phyloP scores from a whole-genome alignment of 2,329 filamentous ascomycete species.

The Fusarium equiseti region DNA sequence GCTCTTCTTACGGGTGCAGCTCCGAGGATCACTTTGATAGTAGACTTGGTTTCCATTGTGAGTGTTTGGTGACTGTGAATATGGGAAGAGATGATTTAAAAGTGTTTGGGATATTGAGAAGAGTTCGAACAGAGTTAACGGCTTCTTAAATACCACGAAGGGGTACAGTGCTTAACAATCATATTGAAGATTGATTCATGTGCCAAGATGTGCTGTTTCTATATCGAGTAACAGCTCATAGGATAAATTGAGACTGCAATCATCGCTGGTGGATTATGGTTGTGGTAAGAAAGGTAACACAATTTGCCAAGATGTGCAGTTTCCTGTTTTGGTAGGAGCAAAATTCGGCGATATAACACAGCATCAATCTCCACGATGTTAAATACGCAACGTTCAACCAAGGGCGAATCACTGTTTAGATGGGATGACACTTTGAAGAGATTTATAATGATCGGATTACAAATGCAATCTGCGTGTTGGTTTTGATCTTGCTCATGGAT shows the following conservation, averaged over 20 bases:
- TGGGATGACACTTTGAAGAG: accelerated
- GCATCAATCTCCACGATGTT: accelerated
- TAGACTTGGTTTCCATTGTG: conserved; percentile 15
- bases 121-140: no score
- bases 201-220: conserved; percentile 19
- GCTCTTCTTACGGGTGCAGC: conserved; percentile 21
- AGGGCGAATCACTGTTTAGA: not conserved
- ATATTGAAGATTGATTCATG: no score
- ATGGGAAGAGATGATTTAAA: not conserved
- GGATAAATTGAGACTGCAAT: no score
- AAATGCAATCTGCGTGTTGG: not conserved
- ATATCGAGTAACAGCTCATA: not conserved
- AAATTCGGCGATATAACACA: accelerated
- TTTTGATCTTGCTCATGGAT: not conserved
- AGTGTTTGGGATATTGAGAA: not conserved
- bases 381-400: not conserved
- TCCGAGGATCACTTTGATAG: conserved; percentile 38
- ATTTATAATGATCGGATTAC: not conserved
- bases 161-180: not conserved
- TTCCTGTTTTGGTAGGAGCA: conserved; percentile 3
- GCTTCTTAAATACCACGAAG: not conserved
- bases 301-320: conserved; percentile 5
- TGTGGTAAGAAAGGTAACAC: no score
- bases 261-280: accelerated
- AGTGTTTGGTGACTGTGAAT: no score